Base-by-base conservation (phyloP, 169 alveolate genomes). In the Plasmodium knowlesi region DNA sequence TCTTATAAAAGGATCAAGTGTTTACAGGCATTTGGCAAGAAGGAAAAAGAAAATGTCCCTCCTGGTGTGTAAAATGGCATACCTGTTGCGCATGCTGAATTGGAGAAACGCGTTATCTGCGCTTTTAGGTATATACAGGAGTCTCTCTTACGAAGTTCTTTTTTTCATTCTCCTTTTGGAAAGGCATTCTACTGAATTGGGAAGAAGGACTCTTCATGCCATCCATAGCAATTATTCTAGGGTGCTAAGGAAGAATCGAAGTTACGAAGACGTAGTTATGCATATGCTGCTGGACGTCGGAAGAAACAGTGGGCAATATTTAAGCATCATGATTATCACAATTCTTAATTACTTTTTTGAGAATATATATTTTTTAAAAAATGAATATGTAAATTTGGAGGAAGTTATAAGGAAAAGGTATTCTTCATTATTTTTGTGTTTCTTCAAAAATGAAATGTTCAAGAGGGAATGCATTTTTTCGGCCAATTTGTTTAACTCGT, bases 361-460 rank as follows among this genome's bases (percentile, higher is more conserved):
- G 16, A 79, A 89, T 22, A 6, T 32, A 2, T 50, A 61, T 89
- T 89, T 89, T 89, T 79, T 89, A 22, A 61, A 88, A 89, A 89
- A 61, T 57, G 39, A 43, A 14, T 32, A 43, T 39, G 8, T 22
- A 86, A 14, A 4, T 9, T 54, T 8, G 32, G 39, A 41, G 16
- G 82, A 67, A 8, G 72, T 39, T 37, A 89, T 78, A 39, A 89
- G 46, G 0, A 28, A 67, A 14, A 67, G 82, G 37, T 50, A 89
- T 41, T 89, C 72, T 30, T 80, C 82, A n/a, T 22, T 89, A 61
- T 28, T 79, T 54, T 32, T 61, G n/a, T 89, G 71, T 41, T 80
- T 89, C 53, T 89, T 89, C 72, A 89, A 89, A 79, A 89, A 70
- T 19, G 37, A 19, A 46, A 39, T 80, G 3, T 89, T 89, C 71